Evolutionary conservation across 306 rosid genomes (phyloP).

Genomic region (Cucumis hystrix): DNA sequence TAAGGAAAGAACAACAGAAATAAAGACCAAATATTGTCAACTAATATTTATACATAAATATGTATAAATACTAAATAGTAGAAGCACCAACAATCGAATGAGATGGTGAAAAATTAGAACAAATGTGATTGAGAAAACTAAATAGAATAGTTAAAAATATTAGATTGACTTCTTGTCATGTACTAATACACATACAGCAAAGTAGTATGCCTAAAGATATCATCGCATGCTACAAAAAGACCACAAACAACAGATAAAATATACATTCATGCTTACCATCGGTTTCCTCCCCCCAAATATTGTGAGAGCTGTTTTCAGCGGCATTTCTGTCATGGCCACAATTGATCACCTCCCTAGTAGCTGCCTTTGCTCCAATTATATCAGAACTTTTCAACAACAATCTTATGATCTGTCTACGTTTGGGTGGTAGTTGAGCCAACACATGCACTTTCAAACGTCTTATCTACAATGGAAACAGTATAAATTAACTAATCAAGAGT

Average conservation of each 20-base stretch:
- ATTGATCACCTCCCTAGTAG: constrained; percentile 23
- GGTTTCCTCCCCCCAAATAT: constrained; percentile 33
- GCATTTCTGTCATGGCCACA: constrained; percentile 22
- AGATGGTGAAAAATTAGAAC: neutral
- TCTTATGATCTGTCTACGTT: constrained; percentile 79
- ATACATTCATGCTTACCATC: constrained; percentile 35
- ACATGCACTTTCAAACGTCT: constrained; percentile 91
- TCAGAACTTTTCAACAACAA: constrained; percentile 59
- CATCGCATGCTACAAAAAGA: neutral
- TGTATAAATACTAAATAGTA: too few species aligned
- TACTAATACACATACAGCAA: neutral
- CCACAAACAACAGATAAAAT: neutral
- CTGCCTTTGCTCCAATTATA: constrained; percentile 66
- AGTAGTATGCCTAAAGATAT: neutral
- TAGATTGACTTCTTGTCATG: neutral
- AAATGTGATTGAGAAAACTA: neutral
- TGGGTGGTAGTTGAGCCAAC: constrained; percentile 78
- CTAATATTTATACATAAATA: too few species aligned
- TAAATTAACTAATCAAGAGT: neutral
- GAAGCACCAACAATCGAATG: neutral
- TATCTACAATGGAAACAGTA: constrained; percentile 39
- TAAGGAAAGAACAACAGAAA: too few species aligned
- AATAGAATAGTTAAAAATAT: neutral
- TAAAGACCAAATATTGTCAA: too few species aligned
- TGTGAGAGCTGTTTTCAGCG: constrained; percentile 21